phyloP scores from a whole-genome alignment of 495 filamentous ascomycete genomes.

The Lasiosphaeris hirsuta region DNA sequence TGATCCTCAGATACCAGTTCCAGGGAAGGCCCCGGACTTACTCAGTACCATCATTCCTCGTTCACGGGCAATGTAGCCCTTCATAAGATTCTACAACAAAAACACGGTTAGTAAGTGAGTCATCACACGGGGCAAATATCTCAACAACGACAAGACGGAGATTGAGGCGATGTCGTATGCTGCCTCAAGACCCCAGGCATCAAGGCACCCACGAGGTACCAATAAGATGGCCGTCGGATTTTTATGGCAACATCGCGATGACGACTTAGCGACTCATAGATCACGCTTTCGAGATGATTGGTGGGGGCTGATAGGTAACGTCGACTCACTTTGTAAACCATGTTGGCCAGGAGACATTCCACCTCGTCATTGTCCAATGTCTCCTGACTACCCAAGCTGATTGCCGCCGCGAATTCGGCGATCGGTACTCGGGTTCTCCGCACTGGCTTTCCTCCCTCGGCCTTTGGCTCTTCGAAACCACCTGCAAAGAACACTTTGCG shows the following conservation, averaged over 20 bases:
- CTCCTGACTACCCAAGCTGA: constrained; percentile 55
- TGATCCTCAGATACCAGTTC: constrained; percentile 74
- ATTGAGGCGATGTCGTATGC: not conserved
- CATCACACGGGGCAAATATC: constrained; percentile 13
- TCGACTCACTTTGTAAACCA: constrained; percentile 86
- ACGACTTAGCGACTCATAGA: not conserved
- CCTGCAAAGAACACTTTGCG: constrained; percentile 83
- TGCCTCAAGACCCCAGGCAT: constrained; percentile 21
- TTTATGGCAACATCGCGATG: not conserved
- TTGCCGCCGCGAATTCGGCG: constrained; percentile 66
- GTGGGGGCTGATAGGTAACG: not conserved
- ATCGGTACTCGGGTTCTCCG: constrained; percentile 76
- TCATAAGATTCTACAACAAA: constrained; percentile 73
- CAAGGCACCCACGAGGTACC: not conserved
- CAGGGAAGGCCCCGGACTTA: constrained; percentile 88
- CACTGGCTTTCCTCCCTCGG: constrained; percentile 54
- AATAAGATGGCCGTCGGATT: not conserved
- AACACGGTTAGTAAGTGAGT: constrained; percentile 26
- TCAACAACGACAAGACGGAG: constrained; percentile 5
- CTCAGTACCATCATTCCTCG: constrained; percentile 85
- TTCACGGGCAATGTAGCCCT: constrained; percentile 93
- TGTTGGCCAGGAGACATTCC: constrained; percentile 88
- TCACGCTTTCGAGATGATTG: not conserved
- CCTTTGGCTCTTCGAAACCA: constrained; percentile 72
- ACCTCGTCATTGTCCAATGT: constrained; percentile 85